Conservation (phyloP, 75 land plant genomes). For the Cupressus sempervirens region DNA sequence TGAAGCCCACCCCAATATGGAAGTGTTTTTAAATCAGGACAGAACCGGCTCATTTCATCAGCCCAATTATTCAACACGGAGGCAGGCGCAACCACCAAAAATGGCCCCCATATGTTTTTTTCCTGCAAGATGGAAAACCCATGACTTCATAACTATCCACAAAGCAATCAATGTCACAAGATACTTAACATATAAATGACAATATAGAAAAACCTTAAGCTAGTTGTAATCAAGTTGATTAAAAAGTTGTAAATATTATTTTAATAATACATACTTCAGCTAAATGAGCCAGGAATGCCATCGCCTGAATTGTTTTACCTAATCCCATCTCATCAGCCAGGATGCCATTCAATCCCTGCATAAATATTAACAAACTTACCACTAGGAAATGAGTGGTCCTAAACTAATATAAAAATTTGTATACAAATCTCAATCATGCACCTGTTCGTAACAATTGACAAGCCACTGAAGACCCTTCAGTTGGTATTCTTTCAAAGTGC, state of each 20-base stretch:
- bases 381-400: not conserved
- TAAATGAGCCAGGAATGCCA: conserved; percentile 96
- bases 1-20: conserved; percentile 95
- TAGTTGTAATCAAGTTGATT: not conserved
- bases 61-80: conserved; percentile 97
- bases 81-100: conserved; percentile 94
- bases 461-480: conserved; percentile 98
- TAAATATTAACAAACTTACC: not conserved
- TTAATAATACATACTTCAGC: conserved; percentile 65
- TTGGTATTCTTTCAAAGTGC: conserved; percentile 90
- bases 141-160: not conserved
- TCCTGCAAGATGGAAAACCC: conserved; percentile 42
- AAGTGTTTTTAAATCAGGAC: conserved; percentile 84
- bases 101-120: conserved; percentile 99
- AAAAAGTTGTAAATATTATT: not conserved
- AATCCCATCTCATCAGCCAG: conserved; percentile 99
- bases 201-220: not conserved
- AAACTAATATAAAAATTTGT: not conserved
- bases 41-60: conserved; percentile 90
- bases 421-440: conserved; percentile 15
- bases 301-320: conserved; percentile 97
- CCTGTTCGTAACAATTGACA: conserved; percentile 99
- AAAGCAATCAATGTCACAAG: not conserved
- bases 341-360: conserved; percentile 94
- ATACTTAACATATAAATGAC: not conserved